Conservation (phyloP, 2,329 filamentous ascomycete species). For the Fusarium tricinctum region DNA sequence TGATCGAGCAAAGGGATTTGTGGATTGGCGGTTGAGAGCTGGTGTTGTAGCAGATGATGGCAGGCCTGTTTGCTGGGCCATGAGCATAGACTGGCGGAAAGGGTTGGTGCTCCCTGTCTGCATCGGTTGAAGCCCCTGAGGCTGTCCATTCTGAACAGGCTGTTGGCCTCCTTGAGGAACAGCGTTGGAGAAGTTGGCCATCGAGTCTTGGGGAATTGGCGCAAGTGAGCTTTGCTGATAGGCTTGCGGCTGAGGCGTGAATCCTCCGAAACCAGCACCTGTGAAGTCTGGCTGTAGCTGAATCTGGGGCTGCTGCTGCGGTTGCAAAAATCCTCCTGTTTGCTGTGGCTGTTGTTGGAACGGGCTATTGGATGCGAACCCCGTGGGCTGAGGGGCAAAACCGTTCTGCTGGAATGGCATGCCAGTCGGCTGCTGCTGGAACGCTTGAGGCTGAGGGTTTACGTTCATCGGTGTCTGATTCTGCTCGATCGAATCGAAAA, state of each 20-base stretch:
- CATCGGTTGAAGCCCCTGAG: slow-evolving; percentile 47
- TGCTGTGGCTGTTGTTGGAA: slow-evolving; percentile 57
- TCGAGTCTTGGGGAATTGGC: slow-evolving; percentile 70
- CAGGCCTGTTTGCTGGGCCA: slow-evolving; percentile 68
- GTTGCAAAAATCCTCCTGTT: slow-evolving; percentile 42
- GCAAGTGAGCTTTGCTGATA: slow-evolving; percentile 68
- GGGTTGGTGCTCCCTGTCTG: slow-evolving; percentile 79
- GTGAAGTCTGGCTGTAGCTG: slow-evolving; percentile 67
- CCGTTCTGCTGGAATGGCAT: slow-evolving; percentile 46
- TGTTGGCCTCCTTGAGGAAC: slow-evolving; percentile 37
- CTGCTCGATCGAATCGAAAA: slow-evolving; percentile 93
- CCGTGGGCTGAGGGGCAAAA: slow-evolving; percentile 53
- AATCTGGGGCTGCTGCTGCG: slow-evolving; percentile 54
- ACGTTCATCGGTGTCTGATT: slow-evolving; percentile 80
- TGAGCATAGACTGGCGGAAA: slow-evolving; percentile 92
- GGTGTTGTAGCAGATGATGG: slow-evolving; percentile 59
- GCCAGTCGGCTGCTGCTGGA: slow-evolving; percentile 50
- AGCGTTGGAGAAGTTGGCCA: slow-evolving; percentile 54
- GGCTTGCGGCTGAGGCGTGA: slow-evolving; percentile 71
- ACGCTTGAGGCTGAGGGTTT: slow-evolving; percentile 55
- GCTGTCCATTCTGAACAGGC: slow-evolving; percentile 41
- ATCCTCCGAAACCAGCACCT: slow-evolving; percentile 87
- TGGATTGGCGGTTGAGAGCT: slow-evolving; percentile 73
- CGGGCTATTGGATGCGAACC: slow-evolving; percentile 48
- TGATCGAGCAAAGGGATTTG: slow-evolving; percentile 88